Conservation (phyloP, 345 rosid species). For the Nephelium lappaceum region DNA sequence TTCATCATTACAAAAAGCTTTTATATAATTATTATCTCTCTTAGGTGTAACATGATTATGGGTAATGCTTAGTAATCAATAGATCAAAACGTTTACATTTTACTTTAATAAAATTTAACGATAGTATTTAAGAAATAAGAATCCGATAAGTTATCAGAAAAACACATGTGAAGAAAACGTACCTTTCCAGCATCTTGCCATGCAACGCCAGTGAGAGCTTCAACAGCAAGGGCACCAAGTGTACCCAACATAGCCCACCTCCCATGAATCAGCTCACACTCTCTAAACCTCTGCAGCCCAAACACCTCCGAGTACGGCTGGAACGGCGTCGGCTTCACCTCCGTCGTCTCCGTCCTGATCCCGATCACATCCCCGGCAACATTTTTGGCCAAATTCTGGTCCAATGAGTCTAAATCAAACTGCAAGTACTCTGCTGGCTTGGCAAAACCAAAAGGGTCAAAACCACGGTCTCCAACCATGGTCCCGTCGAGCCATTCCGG, state of each 20-base stretch:
- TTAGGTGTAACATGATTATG: no score
- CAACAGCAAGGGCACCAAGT: constrained; percentile 71
- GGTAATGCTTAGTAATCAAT: no score
- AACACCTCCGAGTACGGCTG: constrained; percentile 88
- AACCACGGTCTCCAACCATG: constrained; percentile 86
- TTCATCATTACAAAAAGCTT: no score
- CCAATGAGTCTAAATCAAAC: constrained; percentile 74
- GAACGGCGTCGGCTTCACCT: constrained; percentile 77
- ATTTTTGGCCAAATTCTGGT: constrained; percentile 91
- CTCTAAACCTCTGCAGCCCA: constrained; percentile 84
- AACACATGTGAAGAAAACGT: neutral
- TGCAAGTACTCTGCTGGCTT: constrained; percentile 95
- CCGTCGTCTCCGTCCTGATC: constrained; percentile 42
- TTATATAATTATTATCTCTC: no score
- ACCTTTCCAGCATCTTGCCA: constrained; percentile 89
- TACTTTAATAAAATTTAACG: neutral
- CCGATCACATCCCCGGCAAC: constrained; percentile 70
- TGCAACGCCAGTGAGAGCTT: constrained; percentile 66
- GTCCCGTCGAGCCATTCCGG: constrained; percentile 85
- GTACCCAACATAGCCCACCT: constrained; percentile 92
- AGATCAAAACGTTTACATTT: no score
- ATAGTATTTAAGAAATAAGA: neutral
- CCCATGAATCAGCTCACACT: constrained; percentile 91
- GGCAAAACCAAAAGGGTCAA: constrained; percentile 80
- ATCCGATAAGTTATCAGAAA: no score